Evolutionary conservation across 306 rosid species (phyloP).

Genomic region (Dryas octopetala): DNA sequence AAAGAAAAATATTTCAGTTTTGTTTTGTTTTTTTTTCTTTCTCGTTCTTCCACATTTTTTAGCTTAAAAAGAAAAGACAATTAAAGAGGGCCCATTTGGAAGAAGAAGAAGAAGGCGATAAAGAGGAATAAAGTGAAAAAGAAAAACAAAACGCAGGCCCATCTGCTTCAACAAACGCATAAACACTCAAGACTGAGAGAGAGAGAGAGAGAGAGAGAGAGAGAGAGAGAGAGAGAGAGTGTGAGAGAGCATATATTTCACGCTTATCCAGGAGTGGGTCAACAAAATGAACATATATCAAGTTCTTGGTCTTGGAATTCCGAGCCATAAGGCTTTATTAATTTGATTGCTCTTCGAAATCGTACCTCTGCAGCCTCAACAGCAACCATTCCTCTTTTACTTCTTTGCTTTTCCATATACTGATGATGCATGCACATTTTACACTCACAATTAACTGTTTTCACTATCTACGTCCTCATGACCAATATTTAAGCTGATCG

Average conservation of each 20-base stretch:
- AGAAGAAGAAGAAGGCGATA: constrained; percentile 34
- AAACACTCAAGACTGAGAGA: background rate
- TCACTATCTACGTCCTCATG: constrained; percentile 43
- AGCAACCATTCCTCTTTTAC: constrained; percentile 40
- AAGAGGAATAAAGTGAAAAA: constrained; percentile 33
- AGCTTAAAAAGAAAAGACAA: constrained; percentile 22
- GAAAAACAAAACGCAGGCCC: constrained; percentile 28
- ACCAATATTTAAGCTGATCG: background rate
- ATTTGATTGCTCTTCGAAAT: constrained; percentile 29
- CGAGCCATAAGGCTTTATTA: constrained; percentile 33
- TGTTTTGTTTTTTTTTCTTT: too few relatives aligned
- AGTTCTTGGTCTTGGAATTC: constrained; percentile 43
- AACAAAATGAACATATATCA: constrained; percentile 26
- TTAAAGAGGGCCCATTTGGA: constrained; percentile 32
- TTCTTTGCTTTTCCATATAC: constrained; percentile 34
- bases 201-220: background rate
- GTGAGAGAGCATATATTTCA: constrained; percentile 16
- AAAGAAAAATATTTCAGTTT: too few relatives aligned
- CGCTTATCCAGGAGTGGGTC: constrained; percentile 36
- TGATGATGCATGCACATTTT: constrained; percentile 39
- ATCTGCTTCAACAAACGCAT: constrained; percentile 9
- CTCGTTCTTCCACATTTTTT: too few relatives aligned
- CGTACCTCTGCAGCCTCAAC: constrained; percentile 30
- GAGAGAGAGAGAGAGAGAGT: constrained; percentile 1
- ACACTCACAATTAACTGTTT: constrained; percentile 41